Percentiles rank a stretch among this genome's conserved stretches.
Conservation (phyloP, 371 early-diverging fungal genomes). For the Rhizopus stolonifer region DNA sequence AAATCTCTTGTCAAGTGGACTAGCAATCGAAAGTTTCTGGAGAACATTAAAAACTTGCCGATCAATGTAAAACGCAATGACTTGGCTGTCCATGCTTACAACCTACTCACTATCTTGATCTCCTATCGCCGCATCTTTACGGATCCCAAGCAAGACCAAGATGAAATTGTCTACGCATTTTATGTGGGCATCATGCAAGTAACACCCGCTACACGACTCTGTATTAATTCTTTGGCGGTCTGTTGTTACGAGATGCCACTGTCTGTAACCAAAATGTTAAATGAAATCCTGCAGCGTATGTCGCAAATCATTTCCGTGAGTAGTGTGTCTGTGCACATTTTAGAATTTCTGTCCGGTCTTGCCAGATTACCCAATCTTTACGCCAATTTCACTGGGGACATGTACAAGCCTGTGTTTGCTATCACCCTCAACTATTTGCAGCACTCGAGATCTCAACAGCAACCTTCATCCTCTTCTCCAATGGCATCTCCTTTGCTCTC, state of each 20-base stretch:
- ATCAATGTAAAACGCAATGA: conserved; percentile 60
- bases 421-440: conserved; percentile 91
- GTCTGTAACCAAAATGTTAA: conserved; percentile 74
- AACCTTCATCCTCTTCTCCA: conserved; percentile 21
- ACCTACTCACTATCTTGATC: conserved; percentile 67
- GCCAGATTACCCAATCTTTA: conserved; percentile 81
- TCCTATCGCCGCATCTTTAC: conserved; percentile 74
- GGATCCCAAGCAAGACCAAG: conserved; percentile 59
- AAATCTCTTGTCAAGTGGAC: conserved; percentile 54
- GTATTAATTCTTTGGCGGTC: conserved; percentile 81
- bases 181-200: conserved; percentile 77
- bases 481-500: conserved; percentile 1
- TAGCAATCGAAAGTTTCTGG: conserved; percentile 53
- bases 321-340: conserved; percentile 80
- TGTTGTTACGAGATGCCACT: conserved; percentile 83
- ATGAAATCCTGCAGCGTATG: conserved; percentile 71
- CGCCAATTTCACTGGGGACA: conserved; percentile 79
- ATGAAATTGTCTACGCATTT: conserved; percentile 77
- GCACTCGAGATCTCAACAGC: conserved; percentile 55
- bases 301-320: conserved; percentile 83
- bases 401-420: conserved; percentile 88
- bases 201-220: conserved; percentile 71
- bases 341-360: conserved; percentile 87
- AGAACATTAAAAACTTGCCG: conserved; percentile 55
- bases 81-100: conserved; percentile 65